Evolutionary conservation across 2,329 filamentous ascomycete species (phyloP).

Genomic region (Plectosphaerella plurivora): DNA sequence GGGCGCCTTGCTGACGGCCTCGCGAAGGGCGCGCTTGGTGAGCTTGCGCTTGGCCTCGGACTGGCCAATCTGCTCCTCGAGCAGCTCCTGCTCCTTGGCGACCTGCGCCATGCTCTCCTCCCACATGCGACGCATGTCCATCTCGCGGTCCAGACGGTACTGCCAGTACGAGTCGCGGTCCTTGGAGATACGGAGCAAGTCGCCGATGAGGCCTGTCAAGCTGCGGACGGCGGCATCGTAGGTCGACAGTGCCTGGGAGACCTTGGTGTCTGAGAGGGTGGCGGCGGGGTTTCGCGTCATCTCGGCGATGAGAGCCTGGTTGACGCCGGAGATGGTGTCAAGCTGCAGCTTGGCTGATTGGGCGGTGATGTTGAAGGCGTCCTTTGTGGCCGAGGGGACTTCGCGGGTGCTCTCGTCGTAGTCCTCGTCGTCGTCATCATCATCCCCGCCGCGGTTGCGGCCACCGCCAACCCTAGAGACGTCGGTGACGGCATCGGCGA

Average conservation of each 20-base stretch:
- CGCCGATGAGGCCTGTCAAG: slow-evolving; percentile 76
- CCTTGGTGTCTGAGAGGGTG: slow-evolving; percentile 69
- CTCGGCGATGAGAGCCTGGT: slow-evolving; percentile 73
- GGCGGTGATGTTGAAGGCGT: slow-evolving; percentile 94
- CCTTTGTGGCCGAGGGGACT: slow-evolving; percentile 70
- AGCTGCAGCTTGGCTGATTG: slow-evolving; percentile 87
- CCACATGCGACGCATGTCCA: slow-evolving; percentile 91
- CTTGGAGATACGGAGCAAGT: slow-evolving; percentile 85
- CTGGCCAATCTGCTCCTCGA: slow-evolving; percentile 83
- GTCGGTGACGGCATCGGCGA: slow-evolving; percentile 41
- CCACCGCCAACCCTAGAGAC: slow-evolving; percentile 28
- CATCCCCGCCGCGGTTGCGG: slow-evolving; percentile 43
- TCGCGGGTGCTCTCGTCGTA: slow-evolving; percentile 75
- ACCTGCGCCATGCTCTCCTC: slow-evolving; percentile 98
- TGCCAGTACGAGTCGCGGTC: slow-evolving; percentile 98
- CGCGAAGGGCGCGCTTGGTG: slow-evolving; percentile 83
- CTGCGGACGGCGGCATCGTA: slow-evolving; percentile 90
- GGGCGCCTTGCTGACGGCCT: slow-evolving; percentile 55
- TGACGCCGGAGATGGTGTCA: slow-evolving; percentile 82
- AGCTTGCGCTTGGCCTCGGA: slow-evolving; percentile 85
- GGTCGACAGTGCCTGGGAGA: slow-evolving; percentile 72
- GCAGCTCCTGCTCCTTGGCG: slow-evolving; percentile 87
- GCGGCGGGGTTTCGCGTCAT: slow-evolving; percentile 64
- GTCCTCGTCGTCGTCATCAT: slow-evolving; percentile 72
- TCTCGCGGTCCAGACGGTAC: slow-evolving; percentile 85